Base-by-base conservation (phyloP, 2,329 filamentous ascomycete genomes). In the Fusarium newnesense region DNA sequence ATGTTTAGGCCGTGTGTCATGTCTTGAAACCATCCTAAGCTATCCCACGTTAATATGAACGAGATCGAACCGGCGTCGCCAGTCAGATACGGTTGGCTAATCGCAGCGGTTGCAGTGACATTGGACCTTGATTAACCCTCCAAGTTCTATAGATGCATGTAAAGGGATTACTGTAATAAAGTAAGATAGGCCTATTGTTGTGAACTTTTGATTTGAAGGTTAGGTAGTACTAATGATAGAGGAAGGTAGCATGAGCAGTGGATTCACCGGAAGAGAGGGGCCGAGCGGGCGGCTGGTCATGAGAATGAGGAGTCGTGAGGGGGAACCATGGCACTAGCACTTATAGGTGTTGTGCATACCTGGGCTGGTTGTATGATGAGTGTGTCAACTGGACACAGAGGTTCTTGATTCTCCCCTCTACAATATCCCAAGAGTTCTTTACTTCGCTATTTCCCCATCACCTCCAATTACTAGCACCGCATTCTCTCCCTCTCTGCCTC, bases 231-330 rank as follows among this genome's bases (percentile, higher is more conserved):
- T 40, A 56, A 28, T 56, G 39, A n/a, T 63, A 64, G 50, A 50
- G 49, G 64, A 69, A 69, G 66, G 66, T 69, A 64, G 39, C 59
- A 69, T 24, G 50, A 69, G 39, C 26, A 26, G 66, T 65, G 67
- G 70, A 21, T 58, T 71, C 42, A 50, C 28, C 64, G 72, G 72
- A 66, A 72, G 71, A 71, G 72, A 75, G 72, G 72, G 72, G 72
- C 72, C 64, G 72, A 63, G 69, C 50, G 69, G 72, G 60, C 52
- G 66, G 49, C 50, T 69, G 66, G 66, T 52, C 47, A 60, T 73
- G 61, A 57, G 50, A 65, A 52, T 62, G 65, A 58, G 60, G 64
- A 67, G 60, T 46, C 53, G 63, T 66, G 72, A 72, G 72, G 72
- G 72, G 30, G 49, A 58, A 21, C 49, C 40, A 40, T 42, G 54